Percentiles rank a stretch among this genome's conserved stretches.
Evolutionary conservation across 805 yeast genomes (phyloP).

Genomic region (Debaryomyces castellii): DNA sequence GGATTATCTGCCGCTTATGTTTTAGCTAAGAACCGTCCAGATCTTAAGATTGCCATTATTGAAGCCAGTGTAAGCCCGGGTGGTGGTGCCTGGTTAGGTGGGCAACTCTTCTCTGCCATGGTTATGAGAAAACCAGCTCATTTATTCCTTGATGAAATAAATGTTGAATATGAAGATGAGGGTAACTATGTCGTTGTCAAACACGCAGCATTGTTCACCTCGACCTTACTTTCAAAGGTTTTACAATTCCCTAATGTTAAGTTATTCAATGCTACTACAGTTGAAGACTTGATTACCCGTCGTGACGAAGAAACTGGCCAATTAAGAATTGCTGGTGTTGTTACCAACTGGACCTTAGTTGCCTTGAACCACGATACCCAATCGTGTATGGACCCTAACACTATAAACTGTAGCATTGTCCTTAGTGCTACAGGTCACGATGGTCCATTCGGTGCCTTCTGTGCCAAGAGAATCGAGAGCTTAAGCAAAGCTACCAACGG

Average conservation of each 20-base stretch:
- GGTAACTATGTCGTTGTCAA: conserved; percentile 79
- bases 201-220: conserved; percentile 76
- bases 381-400: conserved; percentile 82
- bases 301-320: conserved; percentile 55
- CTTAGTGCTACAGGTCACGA: conserved; percentile 79
- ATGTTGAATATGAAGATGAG: conserved; percentile 70
- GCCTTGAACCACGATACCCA: conserved; percentile 74
- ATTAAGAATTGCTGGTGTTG: conserved; percentile 73
- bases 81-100: conserved; percentile 80
- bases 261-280: conserved; percentile 77
- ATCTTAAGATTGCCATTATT: conserved; percentile 67
- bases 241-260: conserved; percentile 72
- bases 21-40: conserved; percentile 72
- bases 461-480: conserved; percentile 59
- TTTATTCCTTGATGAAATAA: conserved; percentile 60
- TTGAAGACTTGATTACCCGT: conserved; percentile 76
- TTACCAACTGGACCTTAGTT: conserved; percentile 80
- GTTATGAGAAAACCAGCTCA: conserved; percentile 80
- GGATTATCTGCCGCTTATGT: conserved; percentile 77
- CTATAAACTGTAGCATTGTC: conserved; percentile 63
- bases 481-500: conserved; percentile 43
- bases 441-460: conserved; percentile 81
- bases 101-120: conserved; percentile 77
- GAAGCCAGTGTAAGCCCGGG: conserved; percentile 79
- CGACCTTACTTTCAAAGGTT: conserved; percentile 68